These are phyloP conservation scores for Silybum marianum DNA, from an alignment of 129 eudicot species.

Conservation along the genomic window DNA sequence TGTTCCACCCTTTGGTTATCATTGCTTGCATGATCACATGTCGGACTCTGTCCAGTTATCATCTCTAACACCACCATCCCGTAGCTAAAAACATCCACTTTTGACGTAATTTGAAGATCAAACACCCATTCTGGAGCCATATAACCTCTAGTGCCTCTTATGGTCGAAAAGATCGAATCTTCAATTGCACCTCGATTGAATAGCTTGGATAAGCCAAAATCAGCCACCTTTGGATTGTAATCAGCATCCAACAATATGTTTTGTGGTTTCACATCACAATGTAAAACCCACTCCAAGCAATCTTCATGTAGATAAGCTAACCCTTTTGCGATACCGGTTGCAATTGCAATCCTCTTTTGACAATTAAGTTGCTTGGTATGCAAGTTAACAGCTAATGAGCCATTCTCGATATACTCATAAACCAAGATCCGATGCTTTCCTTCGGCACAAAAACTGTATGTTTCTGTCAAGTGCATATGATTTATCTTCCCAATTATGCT, in stretches of 20 bases:
- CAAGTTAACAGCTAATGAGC: background rate
- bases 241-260: background rate
- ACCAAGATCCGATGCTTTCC: constrained; percentile 12
- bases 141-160: background rate
- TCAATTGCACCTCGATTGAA: too few relatives aligned
- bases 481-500: constrained; percentile 10
- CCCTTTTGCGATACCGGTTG: constrained; percentile 17
- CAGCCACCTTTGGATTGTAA: too few relatives aligned
- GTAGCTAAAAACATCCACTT: constrained; percentile 12
- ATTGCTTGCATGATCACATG: background rate
- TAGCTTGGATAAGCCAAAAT: too few relatives aligned
- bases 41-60: constrained; percentile 17
- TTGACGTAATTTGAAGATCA: constrained; percentile 9
- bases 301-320: constrained; percentile 22
- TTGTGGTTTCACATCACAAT: constrained; percentile 9
- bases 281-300: constrained; percentile 27
- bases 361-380: constrained; percentile 2
- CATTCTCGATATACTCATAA: background rate
- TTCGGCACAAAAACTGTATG: constrained; percentile 17
- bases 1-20: background rate
- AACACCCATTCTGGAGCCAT: constrained; percentile 18
- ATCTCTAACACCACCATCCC: constrained; percentile 22
- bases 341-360: constrained; percentile 8
- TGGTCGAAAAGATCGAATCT: background rate
- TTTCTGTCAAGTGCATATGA: constrained; percentile 17